These are phyloP conservation scores for Coemansia sp. DNA, from an alignment of 192 early-diverging fungal species.

Conservation along the genomic window DNA sequence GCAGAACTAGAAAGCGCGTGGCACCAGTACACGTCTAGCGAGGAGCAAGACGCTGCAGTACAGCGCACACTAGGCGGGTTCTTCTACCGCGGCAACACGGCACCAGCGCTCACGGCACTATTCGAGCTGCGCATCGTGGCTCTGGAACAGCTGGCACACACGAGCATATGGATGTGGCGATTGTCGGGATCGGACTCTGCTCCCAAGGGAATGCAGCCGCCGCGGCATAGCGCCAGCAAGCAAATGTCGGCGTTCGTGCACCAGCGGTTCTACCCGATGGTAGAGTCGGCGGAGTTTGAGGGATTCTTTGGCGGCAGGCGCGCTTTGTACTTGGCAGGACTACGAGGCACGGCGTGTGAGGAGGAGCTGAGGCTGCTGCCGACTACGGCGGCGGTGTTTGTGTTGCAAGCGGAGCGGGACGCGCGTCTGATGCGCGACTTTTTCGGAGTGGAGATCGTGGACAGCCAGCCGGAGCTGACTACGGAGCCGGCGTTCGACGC, in stretches of 20 bases:
- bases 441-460: constrained; percentile 29
- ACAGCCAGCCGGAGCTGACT: neutral
- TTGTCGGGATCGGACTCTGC: constrained; percentile 26
- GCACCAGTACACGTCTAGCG: constrained; percentile 26
- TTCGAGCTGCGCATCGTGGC: constrained; percentile 27
- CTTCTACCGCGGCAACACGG: constrained; percentile 15
- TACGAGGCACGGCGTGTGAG: constrained; percentile 15
- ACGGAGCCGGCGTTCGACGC: constrained; percentile 34
- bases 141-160: constrained; percentile 21
- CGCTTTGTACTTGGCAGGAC: constrained; percentile 23
- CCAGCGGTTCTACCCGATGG: constrained; percentile 48
- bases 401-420: constrained; percentile 29
- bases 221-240: constrained; percentile 10
- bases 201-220: neutral
- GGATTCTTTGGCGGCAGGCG: constrained; percentile 35
- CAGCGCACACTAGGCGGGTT: constrained; percentile 35
- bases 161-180: constrained; percentile 42
- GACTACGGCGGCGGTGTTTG: constrained; percentile 38
- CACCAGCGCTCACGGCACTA: constrained; percentile 18
- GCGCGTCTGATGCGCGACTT: constrained; percentile 27
- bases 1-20: constrained; percentile 42
- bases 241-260: constrained; percentile 42
- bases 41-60: constrained; percentile 21
- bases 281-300: constrained; percentile 38
- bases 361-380: constrained; percentile 35